Conservation (phyloP, 352 stramenopile genomes). For the Phytophthora nicotianae region DNA sequence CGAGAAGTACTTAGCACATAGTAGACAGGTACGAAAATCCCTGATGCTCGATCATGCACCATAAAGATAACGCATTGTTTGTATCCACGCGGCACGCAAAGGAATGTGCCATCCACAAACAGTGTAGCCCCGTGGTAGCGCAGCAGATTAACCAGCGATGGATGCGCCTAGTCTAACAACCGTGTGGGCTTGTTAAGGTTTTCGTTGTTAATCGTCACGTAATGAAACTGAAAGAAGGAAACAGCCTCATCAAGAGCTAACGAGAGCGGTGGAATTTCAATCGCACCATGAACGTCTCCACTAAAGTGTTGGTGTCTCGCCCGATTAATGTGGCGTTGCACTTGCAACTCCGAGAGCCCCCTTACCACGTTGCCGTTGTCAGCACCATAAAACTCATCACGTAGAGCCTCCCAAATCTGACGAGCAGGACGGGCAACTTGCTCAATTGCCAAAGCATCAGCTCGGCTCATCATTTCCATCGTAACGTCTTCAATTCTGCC, state of each 20-base stretch:
- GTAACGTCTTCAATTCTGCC: neutral
- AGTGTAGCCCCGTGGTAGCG: neutral
- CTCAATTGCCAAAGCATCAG: neutral
- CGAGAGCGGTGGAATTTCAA: neutral
- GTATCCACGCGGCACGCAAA: neutral
- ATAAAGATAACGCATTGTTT: conserved; percentile 1
- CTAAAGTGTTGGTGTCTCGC: neutral
- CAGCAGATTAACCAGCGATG: neutral
- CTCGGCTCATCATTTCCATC: neutral
- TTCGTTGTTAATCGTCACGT: neutral
- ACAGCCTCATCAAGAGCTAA: neutral
- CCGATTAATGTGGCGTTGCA: neutral
- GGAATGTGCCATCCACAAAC: conserved; percentile 1
- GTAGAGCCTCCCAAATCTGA: neutral
- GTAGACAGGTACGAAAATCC: neutral
- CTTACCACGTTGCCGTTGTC: neutral
- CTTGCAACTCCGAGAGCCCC: neutral
- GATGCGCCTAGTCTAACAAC: neutral
- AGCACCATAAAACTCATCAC: neutral
- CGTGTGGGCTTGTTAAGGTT: neutral
- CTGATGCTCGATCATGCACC: neutral
- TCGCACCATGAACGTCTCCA: neutral
- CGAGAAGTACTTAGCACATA: neutral
- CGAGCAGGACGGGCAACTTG: neutral
- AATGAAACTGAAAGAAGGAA: neutral